Conservation (phyloP, 352 stramenopile species). For the Globisporangium radiosum region DNA sequence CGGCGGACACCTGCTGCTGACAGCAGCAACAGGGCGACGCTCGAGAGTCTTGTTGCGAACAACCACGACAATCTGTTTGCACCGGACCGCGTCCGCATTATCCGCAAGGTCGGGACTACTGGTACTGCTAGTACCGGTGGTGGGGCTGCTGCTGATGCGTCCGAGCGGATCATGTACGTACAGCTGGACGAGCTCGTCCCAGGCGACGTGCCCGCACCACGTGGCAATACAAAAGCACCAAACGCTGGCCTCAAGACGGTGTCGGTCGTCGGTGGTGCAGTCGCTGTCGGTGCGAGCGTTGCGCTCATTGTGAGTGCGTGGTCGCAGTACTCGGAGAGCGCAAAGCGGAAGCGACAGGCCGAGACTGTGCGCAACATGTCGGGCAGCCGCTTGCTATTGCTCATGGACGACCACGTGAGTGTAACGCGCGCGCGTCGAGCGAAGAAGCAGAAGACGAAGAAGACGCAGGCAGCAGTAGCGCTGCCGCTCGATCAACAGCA, state of each 20-base stretch:
- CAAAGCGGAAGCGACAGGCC: constrained; percentile 56
- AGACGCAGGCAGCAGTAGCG: neutral
- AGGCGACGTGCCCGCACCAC: constrained; percentile 38
- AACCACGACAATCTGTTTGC: constrained; percentile 85
- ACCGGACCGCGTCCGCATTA: constrained; percentile 60
- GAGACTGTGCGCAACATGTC: constrained; percentile 70
- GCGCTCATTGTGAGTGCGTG: constrained; percentile 74
- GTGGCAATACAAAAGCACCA: constrained; percentile 3
- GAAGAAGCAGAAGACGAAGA: constrained; percentile 9
- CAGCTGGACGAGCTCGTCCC: constrained; percentile 66
- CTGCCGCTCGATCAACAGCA: neutral
- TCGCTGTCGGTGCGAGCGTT: constrained; percentile 71
- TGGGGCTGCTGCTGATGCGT: constrained; percentile 48
- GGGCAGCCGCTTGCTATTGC: constrained; percentile 52
- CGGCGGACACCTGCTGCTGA: constrained; percentile 17
- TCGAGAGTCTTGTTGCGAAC: constrained; percentile 35
- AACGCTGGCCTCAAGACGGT: constrained; percentile 39
- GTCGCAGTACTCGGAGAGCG: constrained; percentile 74
- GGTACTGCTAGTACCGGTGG: neutral
- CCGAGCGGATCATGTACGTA: constrained; percentile 71
- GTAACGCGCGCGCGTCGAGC: constrained; percentile 13
- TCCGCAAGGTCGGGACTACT: constrained; percentile 27
- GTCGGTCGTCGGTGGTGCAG: constrained; percentile 66
- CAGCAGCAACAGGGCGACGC: constrained; percentile 4
- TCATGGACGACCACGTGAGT: constrained; percentile 60